phyloP scores from a whole-genome alignment of 2,329 filamentous ascomycete genomes.

The Setomelanomma holmii region DNA sequence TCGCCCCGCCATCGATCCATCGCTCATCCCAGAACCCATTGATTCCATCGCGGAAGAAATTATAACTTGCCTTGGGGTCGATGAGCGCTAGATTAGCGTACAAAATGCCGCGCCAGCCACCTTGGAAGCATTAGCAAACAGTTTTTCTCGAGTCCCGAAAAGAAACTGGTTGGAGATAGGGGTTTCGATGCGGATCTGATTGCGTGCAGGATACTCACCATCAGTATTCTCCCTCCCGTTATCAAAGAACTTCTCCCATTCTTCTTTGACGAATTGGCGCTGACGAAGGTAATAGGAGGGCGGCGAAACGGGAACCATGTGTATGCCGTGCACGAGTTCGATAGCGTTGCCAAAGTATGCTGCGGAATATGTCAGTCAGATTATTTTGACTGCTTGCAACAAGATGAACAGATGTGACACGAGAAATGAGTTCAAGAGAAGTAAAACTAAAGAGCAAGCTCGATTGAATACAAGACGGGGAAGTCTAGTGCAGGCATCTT shows the following conservation, averaged over 20 bases:
- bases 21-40: slow-evolving; percentile 65
- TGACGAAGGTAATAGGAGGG: slow-evolving; percentile 72
- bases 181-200: neutral
- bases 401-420: neutral
- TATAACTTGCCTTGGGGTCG: slow-evolving; percentile 72
- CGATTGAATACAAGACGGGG: neutral
- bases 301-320: slow-evolving; percentile 81
- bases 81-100: slow-evolving; percentile 82
- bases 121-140: slow-evolving; percentile 37
- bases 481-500: neutral
- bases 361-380: slow-evolving; percentile 42
- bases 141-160: too few relatives aligned
- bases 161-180: neutral
- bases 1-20: slow-evolving; percentile 81
- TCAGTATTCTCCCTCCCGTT: slow-evolving; percentile 62
- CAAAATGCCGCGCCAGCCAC: slow-evolving; percentile 86
- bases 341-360: slow-evolving; percentile 74
- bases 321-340: slow-evolving; percentile 78
- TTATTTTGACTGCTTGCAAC: neutral
- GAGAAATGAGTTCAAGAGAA: neutral
- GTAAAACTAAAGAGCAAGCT: neutral
- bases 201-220: neutral
- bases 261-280: slow-evolving; percentile 75
- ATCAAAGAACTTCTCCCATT: slow-evolving; percentile 71
- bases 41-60: slow-evolving; percentile 72